phyloP scores from a whole-genome alignment of 768 basidiomycete species.

The Russula foetens region DNA sequence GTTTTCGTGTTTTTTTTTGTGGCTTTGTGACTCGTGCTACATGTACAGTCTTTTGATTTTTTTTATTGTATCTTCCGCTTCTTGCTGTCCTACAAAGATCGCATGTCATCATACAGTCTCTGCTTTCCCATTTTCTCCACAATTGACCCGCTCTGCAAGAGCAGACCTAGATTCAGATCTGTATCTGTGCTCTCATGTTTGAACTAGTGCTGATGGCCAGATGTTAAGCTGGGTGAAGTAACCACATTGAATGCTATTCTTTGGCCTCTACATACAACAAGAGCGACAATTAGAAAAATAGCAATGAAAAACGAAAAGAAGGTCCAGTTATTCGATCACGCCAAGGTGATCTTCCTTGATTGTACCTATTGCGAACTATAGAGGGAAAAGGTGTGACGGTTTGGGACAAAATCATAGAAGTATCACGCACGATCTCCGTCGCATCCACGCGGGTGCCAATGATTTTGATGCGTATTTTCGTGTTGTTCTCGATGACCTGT shows the following conservation, averaged over 20 bases:
- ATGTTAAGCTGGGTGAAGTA: no score
- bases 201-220: no score
- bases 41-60: neutral
- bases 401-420: neutral
- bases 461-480: conserved; percentile 87
- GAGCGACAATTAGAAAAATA: neutral
- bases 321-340: conserved; percentile 57
- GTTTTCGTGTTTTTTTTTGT: neutral
- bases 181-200: no score
- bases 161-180: no score
- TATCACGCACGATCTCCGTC: conserved; percentile 79
- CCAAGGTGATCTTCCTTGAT: conserved; percentile 98
- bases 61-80: neutral
- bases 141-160: neutral
- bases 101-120: neutral
- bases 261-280: neutral
- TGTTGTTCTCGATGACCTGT: conserved; percentile 90
- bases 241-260: no score
- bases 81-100: neutral
- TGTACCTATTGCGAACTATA: conserved; percentile 90
- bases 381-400: neutral
- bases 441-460: conserved; percentile 98
- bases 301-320: no score
- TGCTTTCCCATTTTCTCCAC: neutral
- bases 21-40: neutral